Conservation (phyloP, 345 rosid species). For the Populus ilicifolia region DNA sequence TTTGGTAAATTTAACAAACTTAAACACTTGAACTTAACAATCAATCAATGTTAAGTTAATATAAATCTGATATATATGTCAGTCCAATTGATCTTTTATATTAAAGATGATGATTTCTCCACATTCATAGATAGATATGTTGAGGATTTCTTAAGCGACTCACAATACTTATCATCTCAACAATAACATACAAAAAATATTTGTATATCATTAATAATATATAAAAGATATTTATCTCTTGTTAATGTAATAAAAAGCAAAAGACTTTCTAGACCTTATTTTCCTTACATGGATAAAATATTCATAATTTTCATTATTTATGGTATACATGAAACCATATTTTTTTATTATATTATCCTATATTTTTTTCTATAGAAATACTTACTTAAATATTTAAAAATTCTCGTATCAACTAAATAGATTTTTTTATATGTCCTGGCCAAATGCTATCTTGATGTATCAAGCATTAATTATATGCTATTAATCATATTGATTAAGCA, state of each 20-base stretch:
- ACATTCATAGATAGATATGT: accelerated
- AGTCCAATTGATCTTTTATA: too few species aligned
- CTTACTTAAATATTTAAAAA: accelerated
- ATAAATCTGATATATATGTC: accelerated
- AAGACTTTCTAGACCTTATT: accelerated
- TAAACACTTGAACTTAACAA: too few species aligned
- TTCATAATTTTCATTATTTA: too few species aligned
- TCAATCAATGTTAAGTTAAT: accelerated
- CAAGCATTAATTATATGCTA: accelerated
- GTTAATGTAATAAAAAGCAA: accelerated
- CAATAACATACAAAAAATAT: accelerated
- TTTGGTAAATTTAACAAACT: too few species aligned
- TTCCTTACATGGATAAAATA: too few species aligned
- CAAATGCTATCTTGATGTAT: accelerated
- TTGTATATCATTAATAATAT: accelerated
- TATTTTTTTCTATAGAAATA: accelerated
- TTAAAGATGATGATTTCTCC: accelerated
- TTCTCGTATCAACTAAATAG: accelerated
- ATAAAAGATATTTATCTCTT: too few species aligned
- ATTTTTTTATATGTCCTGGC: accelerated
- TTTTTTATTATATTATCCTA: accelerated
- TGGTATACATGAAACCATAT: accelerated
- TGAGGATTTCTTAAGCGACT: accelerated
- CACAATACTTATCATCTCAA: accelerated
- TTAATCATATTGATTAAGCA: accelerated